Percentiles rank a stretch among this genome's conserved stretches.
Conservation (phyloP, 495 filamentous ascomycete species). For the Cercophora newfieldiana region DNA sequence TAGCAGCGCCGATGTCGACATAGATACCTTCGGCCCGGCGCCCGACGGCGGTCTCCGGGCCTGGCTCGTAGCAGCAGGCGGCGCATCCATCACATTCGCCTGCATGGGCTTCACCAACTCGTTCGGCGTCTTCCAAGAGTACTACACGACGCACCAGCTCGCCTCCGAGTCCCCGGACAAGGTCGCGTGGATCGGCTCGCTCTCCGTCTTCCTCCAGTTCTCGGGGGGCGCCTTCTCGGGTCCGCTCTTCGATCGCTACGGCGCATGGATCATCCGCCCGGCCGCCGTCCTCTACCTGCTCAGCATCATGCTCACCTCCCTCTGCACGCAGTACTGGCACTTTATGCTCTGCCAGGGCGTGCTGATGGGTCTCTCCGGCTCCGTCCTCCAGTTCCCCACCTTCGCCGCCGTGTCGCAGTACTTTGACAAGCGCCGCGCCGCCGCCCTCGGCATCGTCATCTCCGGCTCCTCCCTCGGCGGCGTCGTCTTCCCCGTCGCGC, state of each 20-base stretch:
- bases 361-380: conserved; percentile 52
- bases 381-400: conserved; percentile 52
- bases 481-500: conserved; percentile 50
- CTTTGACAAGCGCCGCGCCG: conserved; percentile 54
- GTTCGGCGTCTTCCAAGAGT: conserved; percentile 61
- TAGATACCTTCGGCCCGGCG: not conserved
- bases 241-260: conserved; percentile 55
- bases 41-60: conserved; percentile 31
- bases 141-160: conserved; percentile 58
- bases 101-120: conserved; percentile 62
- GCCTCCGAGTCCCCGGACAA: conserved; percentile 45
- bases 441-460: conserved; percentile 56
- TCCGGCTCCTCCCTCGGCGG: conserved; percentile 60
- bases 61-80: conserved; percentile 30
- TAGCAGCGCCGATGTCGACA: not conserved
- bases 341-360: conserved; percentile 64
- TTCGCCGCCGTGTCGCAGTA: conserved; percentile 55
- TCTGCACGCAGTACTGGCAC: conserved; percentile 61
- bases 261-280: conserved; percentile 43
- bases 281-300: conserved; percentile 40
- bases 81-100: conserved; percentile 45
- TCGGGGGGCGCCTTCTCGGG: conserved; percentile 46
- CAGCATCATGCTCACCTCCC: conserved; percentile 56
- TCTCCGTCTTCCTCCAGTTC: conserved; percentile 51
- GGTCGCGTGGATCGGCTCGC: conserved; percentile 63